Conservation (phyloP, 2,329 filamentous ascomycete genomes). For the Pseudocercospora fuligena region DNA sequence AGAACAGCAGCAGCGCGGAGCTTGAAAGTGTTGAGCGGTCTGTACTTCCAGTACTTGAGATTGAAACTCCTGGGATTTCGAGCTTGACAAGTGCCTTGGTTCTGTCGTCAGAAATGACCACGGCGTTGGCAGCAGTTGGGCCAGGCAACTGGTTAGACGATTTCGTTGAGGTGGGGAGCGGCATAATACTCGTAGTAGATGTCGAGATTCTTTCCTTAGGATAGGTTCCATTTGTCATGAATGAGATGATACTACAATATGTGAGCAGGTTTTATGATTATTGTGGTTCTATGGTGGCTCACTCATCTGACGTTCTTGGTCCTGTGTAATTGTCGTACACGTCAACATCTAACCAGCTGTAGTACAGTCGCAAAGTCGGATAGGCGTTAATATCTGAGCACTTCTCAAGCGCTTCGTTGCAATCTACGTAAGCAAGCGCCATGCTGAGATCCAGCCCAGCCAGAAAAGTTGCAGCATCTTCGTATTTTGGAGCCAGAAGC, state of each 20-base stretch:
- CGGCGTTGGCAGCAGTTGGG: constrained; percentile 9
- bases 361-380: constrained; percentile 7
- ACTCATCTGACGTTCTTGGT: constrained; percentile 13
- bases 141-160: constrained; percentile 1
- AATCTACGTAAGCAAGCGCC: constrained; percentile 81
- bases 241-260: constrained; percentile 9
- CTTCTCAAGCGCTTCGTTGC: constrained; percentile 83
- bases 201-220: not conserved
- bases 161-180: not conserved
- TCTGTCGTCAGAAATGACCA: constrained; percentile 13
- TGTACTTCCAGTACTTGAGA: not conserved
- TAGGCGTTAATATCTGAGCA: constrained; percentile 8
- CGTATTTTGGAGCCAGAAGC: constrained; percentile 90
- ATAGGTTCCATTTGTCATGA: constrained; percentile 15
- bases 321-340: constrained; percentile 4
- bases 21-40: constrained; percentile 5
- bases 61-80: constrained; percentile 12
- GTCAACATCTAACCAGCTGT: not conserved
- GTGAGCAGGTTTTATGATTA: not conserved
- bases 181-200: not conserved
- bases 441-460: constrained; percentile 84
- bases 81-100: constrained; percentile 21
- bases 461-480: constrained; percentile 79
- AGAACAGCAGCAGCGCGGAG: constrained; percentile 12
- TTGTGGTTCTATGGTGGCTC: not conserved